A percentile compares a stretch with the other conserved stretches of the same genome.
Evolutionary conservation across 495 filamentous ascomycete species (phyloP).

Genomic region (Xylaria palmicola): DNA sequence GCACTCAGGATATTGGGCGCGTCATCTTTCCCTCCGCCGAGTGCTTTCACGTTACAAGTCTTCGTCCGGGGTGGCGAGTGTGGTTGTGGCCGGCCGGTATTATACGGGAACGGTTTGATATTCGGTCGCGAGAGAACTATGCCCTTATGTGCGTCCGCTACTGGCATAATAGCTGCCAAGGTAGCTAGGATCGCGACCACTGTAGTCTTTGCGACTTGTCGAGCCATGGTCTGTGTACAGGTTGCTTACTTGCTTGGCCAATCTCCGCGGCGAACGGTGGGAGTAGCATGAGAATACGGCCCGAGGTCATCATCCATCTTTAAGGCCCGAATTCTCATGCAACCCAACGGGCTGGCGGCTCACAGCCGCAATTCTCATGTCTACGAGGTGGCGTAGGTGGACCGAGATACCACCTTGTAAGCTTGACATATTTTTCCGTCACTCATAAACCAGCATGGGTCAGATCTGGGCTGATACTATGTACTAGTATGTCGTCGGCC

Average conservation of each 20-base stretch:
- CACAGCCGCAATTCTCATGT: not conserved
- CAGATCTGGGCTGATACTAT: not conserved
- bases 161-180: not conserved
- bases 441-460: conserved; percentile 1
- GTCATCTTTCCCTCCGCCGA: conserved; percentile 42
- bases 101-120: conserved; percentile 7
- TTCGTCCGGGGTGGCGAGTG: not conserved
- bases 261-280: too few species aligned
- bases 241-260: not conserved
- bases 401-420: not conserved
- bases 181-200: not conserved
- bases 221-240: too few species aligned
- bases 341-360: not conserved
- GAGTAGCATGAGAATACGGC: too few species aligned
- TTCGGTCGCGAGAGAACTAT: conserved; percentile 1
- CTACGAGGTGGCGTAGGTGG: not conserved
- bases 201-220: not conserved
- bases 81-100: not conserved
- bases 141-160: not conserved
- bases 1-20: conserved; percentile 55
- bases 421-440: conserved; percentile 11
- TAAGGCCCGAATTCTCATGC: not conserved
- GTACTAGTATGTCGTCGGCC: too few species aligned
- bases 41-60: conserved; percentile 28
- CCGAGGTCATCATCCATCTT: too few species aligned